Percentiles rank a stretch among this genome's conserved stretches.
These are phyloP conservation scores for Kwoniella europaea DNA, from an alignment of 768 basidiomycete genomes.

Conservation along the genomic window DNA sequence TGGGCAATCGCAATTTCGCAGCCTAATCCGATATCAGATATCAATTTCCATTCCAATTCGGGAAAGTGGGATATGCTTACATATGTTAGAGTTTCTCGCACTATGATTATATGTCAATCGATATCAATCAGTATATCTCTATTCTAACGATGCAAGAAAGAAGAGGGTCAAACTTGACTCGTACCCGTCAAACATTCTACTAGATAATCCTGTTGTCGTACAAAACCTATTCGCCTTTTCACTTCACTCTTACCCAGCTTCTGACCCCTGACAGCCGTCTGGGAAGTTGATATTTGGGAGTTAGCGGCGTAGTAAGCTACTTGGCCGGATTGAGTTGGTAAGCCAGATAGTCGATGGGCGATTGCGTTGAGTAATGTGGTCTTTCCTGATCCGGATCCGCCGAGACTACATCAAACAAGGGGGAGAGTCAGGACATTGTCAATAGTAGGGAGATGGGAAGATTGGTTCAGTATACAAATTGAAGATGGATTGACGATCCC, in stretches of 20 bases:
- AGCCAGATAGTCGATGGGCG: constrained; percentile 49
- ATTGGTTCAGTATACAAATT: too few relatives aligned
- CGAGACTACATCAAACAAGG: constrained; percentile 36
- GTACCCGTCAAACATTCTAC: constrained; percentile 61
- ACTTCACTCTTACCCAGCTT: constrained; percentile 40
- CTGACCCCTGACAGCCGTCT: constrained; percentile 33
- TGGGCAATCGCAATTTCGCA: constrained; percentile 61
- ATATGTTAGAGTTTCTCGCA: constrained; percentile 60
- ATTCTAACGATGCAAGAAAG: too few relatives aligned
- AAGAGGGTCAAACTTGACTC: too few relatives aligned
- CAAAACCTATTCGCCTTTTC: constrained; percentile 59
- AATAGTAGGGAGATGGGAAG: not conserved
- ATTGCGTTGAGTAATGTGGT: constrained; percentile 59
- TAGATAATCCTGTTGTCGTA: constrained; percentile 60
- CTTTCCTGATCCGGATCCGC: constrained; percentile 57
- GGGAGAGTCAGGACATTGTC: not conserved
- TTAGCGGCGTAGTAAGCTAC: constrained; percentile 35
- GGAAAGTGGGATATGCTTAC: constrained; percentile 18
- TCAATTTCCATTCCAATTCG: not conserved
- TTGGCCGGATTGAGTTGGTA: constrained; percentile 54
- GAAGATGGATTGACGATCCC: too few relatives aligned
- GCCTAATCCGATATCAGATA: constrained; percentile 32
- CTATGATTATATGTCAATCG: too few relatives aligned
- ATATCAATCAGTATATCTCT: too few relatives aligned
- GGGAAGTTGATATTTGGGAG: constrained; percentile 55